These are phyloP conservation scores for Teratosphaeria gauchensis DNA, from an alignment of 2,329 filamentous ascomycete genomes.

Conservation along the genomic window DNA sequence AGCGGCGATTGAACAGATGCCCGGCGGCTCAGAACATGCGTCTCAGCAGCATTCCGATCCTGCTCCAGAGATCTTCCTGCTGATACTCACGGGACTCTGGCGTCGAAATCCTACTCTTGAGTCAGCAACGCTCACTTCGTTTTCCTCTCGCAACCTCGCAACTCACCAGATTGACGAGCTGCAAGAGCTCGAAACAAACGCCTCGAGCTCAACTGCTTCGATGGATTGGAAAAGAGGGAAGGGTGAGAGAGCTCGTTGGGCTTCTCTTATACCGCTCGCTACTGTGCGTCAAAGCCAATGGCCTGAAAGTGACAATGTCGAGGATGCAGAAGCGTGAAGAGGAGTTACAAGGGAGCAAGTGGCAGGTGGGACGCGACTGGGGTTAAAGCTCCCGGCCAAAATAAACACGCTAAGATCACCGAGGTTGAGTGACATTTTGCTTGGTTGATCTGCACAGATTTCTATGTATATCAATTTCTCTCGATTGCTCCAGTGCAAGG, in stretches of 20 bases:
- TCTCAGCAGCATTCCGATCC: background rate
- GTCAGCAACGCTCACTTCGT: background rate
- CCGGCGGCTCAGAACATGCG: background rate
- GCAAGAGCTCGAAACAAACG: slow-evolving; percentile 1
- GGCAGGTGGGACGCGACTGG: background rate
- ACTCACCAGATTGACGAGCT: background rate
- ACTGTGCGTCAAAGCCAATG: background rate
- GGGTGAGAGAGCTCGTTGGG: background rate
- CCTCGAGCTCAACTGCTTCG: slow-evolving; percentile 1
- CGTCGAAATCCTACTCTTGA: slow-evolving; percentile 81
- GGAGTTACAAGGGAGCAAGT: background rate
- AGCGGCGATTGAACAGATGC: background rate
- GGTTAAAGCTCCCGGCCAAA: background rate
- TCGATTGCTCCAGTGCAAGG: background rate
- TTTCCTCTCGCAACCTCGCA: background rate
- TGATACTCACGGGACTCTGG: slow-evolving; percentile 62
- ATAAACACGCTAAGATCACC: background rate
- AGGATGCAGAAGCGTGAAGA: background rate
- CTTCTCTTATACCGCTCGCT: background rate
- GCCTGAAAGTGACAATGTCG: background rate
- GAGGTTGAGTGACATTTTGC: background rate
- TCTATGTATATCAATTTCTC: background rate
- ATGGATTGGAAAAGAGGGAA: background rate
- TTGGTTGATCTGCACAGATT: background rate
- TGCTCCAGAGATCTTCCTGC: background rate